Percentiles rank a stretch among this genome's conserved stretches.
These are phyloP conservation scores for Clarireedia homoeocarpa DNA, from an alignment of 2,329 filamentous ascomycete species.

Conservation along the genomic window DNA sequence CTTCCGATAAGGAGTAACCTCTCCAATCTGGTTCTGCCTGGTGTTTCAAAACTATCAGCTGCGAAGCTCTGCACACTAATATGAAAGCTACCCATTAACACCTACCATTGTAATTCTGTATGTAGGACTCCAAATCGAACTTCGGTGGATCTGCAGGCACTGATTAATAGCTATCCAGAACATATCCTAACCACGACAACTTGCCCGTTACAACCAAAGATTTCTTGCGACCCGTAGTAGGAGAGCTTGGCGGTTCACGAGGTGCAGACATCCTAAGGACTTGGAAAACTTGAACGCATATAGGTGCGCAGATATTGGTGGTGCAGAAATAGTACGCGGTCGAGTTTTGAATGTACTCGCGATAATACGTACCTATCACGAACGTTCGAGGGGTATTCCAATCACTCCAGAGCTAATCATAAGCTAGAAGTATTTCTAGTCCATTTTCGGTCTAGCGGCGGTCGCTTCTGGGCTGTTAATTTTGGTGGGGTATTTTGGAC, in stretches of 20 bases:
- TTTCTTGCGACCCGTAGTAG: conserved; percentile 15
- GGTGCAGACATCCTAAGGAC: not conserved
- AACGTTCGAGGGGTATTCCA: too few species aligned
- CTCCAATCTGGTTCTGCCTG: conserved; percentile 76
- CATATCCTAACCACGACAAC: not conserved
- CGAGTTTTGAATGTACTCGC: too few species aligned
- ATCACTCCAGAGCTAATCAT: too few species aligned
- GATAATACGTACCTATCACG: too few species aligned
- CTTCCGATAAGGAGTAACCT: conserved; percentile 76
- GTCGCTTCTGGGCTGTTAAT: not conserved
- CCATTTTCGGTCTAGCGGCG: not conserved
- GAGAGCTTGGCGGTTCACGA: conserved; percentile 5
- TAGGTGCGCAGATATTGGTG: too few species aligned
- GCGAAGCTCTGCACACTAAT: not conserved
- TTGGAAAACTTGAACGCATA: not conserved
- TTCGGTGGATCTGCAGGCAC: conserved; percentile 49
- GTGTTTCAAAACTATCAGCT: not conserved
- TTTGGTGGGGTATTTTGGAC: too few species aligned
- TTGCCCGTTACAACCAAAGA: conserved; percentile 16
- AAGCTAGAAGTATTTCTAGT: not conserved
- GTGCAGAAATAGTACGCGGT: too few species aligned
- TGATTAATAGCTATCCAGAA: conserved; percentile 6
- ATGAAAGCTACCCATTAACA: conserved; percentile 1
- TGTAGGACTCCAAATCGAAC: conserved; percentile 85
- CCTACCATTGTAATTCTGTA: conserved; percentile 78